Percentiles rank a stretch among this genome's conserved stretches.
Conservation (phyloP, 2,329 filamentous ascomycete genomes). For the Colletotrichum theobromicola region DNA sequence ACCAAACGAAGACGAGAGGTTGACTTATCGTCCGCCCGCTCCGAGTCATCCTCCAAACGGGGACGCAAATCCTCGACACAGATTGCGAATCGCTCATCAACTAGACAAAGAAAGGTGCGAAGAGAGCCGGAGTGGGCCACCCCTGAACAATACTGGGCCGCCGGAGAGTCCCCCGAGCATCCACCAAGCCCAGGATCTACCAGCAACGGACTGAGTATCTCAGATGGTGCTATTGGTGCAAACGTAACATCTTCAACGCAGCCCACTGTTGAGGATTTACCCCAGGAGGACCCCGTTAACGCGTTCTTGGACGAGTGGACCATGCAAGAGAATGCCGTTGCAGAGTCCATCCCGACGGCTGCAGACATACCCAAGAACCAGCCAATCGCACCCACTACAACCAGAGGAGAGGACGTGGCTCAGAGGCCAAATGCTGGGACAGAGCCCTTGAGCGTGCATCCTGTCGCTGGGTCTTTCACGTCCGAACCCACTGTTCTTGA, state of each 20-base stretch:
- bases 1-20: not conserved
- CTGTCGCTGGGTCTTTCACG: fast-evolving
- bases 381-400: fast-evolving
- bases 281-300: not conserved
- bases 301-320: not conserved
- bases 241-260: not conserved
- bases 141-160: not conserved
- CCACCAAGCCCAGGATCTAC: fast-evolving
- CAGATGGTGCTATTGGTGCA: not conserved
- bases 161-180: not conserved
- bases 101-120: not conserved
- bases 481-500: not conserved
- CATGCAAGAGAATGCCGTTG: not conserved
- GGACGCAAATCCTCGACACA: not conserved
- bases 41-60: not conserved
- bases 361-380: fast-evolving
- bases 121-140: not conserved
- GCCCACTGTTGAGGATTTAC: fast-evolving
- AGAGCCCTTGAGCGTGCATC: fast-evolving
- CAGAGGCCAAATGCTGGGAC: fast-evolving
- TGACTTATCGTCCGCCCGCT: not conserved
- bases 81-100: not conserved
- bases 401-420: not conserved
- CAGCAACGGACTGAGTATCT: fast-evolving
- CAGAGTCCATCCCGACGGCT: not conserved